These are phyloP conservation scores for Xylariaceae sp. DNA, from an alignment of 2,329 filamentous ascomycete genomes.

Conservation along the genomic window DNA sequence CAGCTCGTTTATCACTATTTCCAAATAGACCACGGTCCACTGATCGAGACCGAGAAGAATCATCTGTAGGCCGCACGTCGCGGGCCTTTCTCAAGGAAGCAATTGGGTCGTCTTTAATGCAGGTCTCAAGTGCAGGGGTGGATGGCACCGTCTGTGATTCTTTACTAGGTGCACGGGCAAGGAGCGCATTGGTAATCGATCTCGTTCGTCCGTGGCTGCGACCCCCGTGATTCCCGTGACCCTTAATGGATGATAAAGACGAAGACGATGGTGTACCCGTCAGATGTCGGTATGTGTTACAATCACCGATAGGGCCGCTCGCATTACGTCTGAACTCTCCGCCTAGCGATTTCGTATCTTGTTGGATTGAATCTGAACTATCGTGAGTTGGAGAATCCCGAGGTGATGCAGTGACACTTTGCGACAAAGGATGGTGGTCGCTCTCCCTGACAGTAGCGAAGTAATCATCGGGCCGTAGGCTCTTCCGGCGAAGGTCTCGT, in stretches of 20 bases:
- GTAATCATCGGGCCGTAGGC: slow-evolving; percentile 58
- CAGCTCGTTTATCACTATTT: slow-evolving; percentile 64
- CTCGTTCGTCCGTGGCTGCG: slow-evolving; percentile 49
- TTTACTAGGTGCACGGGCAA: slow-evolving; percentile 44
- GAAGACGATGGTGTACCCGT: slow-evolving; percentile 37
- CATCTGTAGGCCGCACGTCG: slow-evolving; percentile 46
- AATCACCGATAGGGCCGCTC: slow-evolving; percentile 40
- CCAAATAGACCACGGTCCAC: slow-evolving; percentile 64
- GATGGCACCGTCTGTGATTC: slow-evolving; percentile 40
- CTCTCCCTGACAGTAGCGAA: slow-evolving; percentile 51
- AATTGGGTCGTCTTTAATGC: slow-evolving; percentile 43
- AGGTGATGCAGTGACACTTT: slow-evolving; percentile 73
- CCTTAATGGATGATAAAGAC: slow-evolving; percentile 34
- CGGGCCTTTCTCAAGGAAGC: slow-evolving; percentile 48
- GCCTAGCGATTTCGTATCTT: slow-evolving; percentile 44
- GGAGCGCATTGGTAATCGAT: slow-evolving; percentile 48
- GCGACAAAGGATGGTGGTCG: slow-evolving; percentile 77
- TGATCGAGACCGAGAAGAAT: slow-evolving; percentile 60
- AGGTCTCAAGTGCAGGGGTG: slow-evolving; percentile 42
- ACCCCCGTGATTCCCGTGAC: slow-evolving; percentile 37
- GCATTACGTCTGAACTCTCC: slow-evolving; percentile 38
- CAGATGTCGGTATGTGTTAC: slow-evolving; percentile 41
- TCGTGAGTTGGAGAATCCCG: slow-evolving; percentile 47
- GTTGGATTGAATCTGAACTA: slow-evolving; percentile 37
- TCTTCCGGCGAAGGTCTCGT: slow-evolving; percentile 56